Evolutionary conservation across 805 yeast species (phyloP).

Genomic region (Maudiozyma turicensis): DNA sequence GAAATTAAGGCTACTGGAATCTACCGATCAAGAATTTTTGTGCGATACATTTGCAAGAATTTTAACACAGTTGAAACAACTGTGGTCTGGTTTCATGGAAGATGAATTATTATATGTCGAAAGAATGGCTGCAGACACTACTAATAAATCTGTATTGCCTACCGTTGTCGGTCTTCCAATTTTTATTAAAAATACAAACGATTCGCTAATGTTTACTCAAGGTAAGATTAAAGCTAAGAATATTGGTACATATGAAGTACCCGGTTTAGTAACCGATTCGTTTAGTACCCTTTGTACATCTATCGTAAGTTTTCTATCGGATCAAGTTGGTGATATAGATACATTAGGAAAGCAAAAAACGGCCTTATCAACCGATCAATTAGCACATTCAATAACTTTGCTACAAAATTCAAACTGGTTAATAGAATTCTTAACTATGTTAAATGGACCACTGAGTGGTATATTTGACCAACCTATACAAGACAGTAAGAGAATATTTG

Average conservation of each 20-base stretch:
- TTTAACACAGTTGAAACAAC: slow-evolving; percentile 38
- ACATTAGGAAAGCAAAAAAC: neutral
- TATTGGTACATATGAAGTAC: slow-evolving; percentile 1
- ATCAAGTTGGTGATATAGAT: neutral
- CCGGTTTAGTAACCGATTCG: slow-evolving; percentile 1
- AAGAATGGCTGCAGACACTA: slow-evolving; percentile 23
- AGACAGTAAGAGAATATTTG: slow-evolving; percentile 22
- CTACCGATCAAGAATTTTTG: slow-evolving; percentile 57
- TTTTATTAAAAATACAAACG: slow-evolving; percentile 31
- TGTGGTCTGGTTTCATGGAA: slow-evolving; percentile 53
- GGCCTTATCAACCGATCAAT: slow-evolving; percentile 8
- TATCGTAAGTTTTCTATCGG: slow-evolving; percentile 4
- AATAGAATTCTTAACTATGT: slow-evolving; percentile 31
- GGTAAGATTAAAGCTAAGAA: neutral
- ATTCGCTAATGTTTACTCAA: slow-evolving; percentile 26
- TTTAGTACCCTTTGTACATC: slow-evolving; percentile 2
- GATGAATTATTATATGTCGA: slow-evolving; percentile 41
- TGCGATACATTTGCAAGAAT: slow-evolving; percentile 41
- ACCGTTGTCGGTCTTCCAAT: slow-evolving; percentile 40
- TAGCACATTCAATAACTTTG: slow-evolving; percentile 37
- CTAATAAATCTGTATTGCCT: slow-evolving; percentile 34
- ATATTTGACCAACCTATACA: slow-evolving; percentile 15
- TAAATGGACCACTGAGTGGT: slow-evolving; percentile 11
- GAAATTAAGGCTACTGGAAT: slow-evolving; percentile 28
- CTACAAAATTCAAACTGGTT: slow-evolving; percentile 48